Conservation (phyloP, 139 green algal genomes). For the Monoraphidium neglectum region DNA sequence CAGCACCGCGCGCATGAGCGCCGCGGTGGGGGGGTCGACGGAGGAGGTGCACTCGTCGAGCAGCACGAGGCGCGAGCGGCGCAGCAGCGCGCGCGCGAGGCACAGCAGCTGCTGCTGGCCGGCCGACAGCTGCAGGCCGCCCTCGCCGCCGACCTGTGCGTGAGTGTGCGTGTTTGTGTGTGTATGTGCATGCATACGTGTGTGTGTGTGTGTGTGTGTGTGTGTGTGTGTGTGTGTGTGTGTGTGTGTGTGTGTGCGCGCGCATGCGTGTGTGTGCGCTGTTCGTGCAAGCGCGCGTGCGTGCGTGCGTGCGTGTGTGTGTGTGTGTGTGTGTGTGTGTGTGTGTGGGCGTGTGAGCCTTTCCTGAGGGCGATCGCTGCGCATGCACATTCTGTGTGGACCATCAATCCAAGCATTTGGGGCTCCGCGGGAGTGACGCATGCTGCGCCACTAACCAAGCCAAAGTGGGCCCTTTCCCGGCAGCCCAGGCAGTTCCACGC, state of each 20-base stretch:
- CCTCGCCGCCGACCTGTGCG: constrained; percentile 6
- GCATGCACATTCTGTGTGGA: too few species aligned
- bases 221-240: not conserved
- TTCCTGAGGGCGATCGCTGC: too few species aligned
- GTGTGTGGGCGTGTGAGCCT: too few species aligned
- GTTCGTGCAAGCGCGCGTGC: not conserved
- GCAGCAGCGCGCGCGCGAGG: constrained; percentile 73
- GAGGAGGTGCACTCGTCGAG: constrained; percentile 73
- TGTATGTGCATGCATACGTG: not conserved
- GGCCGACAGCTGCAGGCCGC: constrained; percentile 29
- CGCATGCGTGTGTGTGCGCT: not conserved
- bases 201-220: not conserved
- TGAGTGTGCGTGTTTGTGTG: not conserved
- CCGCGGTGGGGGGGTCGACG: constrained; percentile 59
- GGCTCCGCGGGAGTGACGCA: too few species aligned
- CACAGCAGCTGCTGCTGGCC: constrained; percentile 85
- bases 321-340: not conserved
- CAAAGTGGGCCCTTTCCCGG: too few species aligned
- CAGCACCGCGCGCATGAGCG: constrained; percentile 53
- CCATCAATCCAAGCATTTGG: too few species aligned
- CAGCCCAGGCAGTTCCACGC: too few species aligned
- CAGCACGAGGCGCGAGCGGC: constrained; percentile 51
- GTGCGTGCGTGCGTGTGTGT: constrained; percentile 1
- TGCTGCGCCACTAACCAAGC: too few species aligned
- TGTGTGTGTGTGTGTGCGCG: not conserved